A percentile compares a stretch with the other conserved stretches of the same genome.
These are phyloP conservation scores for Chaetomium strumarium DNA, from an alignment of 2,329 filamentous ascomycete species.

Conservation along the genomic window DNA sequence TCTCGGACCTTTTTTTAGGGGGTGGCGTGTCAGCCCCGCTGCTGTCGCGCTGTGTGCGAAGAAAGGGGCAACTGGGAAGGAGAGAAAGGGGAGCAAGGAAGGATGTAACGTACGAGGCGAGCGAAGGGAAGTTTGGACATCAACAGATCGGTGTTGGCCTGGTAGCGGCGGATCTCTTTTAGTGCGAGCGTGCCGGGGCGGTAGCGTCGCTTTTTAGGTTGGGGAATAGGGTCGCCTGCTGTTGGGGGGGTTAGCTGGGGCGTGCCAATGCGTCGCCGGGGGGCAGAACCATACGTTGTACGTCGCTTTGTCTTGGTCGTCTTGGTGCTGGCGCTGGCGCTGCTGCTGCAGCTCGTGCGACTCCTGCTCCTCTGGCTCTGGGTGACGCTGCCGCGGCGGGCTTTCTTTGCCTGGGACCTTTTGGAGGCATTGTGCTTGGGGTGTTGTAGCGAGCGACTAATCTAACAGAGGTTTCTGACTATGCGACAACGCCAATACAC, in stretches of 20 bases:
- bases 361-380: conserved; percentile 7
- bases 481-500: not conserved
- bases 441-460: not conserved
- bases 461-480: not conserved
- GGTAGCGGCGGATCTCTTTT: conserved; percentile 85
- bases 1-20: conserved; percentile 52
- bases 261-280: too few relatives aligned
- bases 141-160: conserved; percentile 82
- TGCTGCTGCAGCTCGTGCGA: conserved; percentile 16
- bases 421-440: conserved; percentile 20
- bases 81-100: not conserved
- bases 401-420: conserved; percentile 5
- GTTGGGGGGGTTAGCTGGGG: conserved; percentile 22
- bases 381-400: conserved; percentile 2
- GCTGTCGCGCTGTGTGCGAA: not conserved
- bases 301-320: conserved; percentile 26
- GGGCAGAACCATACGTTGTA: conserved; percentile 33
- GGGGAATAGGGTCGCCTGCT: conserved; percentile 71
- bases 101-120: conserved; percentile 50
- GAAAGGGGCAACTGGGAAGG: not conserved
- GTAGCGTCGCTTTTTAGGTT: conserved; percentile 58
- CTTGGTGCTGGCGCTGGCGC: not conserved
- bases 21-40: too few relatives aligned
- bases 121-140: conserved; percentile 76
- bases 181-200: conserved; percentile 78